Evolutionary conservation across 2,329 filamentous ascomycete genomes (phyloP).

Genomic region (Fusarium piperis): DNA sequence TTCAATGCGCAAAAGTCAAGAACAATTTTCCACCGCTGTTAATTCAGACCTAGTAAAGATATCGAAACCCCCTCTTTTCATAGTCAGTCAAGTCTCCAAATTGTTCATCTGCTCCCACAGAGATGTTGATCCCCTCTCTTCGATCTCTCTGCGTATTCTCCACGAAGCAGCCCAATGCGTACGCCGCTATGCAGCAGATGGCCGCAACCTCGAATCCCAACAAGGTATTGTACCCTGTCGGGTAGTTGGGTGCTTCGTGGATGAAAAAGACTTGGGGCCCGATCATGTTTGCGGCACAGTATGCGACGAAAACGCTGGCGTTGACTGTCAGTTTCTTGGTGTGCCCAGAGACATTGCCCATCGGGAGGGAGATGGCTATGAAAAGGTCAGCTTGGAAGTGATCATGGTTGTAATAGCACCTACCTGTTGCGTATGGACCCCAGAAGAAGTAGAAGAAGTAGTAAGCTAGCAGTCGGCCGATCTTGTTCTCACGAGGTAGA

Average conservation of each 20-base stretch:
- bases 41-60: background rate
- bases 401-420: background rate
- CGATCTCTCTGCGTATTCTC: background rate
- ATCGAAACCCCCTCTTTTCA: constrained; percentile 4
- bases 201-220: constrained; percentile 1
- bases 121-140: background rate
- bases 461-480: constrained; percentile 42
- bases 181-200: background rate
- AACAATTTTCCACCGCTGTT: background rate
- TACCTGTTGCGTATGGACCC: constrained; percentile 33
- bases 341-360: constrained; percentile 39
- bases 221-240: constrained; percentile 16
- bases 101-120: background rate
- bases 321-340: constrained; percentile 50
- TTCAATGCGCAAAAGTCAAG: background rate
- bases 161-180: background rate
- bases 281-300: constrained; percentile 57
- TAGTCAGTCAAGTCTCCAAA: constrained; percentile 2
- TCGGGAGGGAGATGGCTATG: constrained; percentile 29
- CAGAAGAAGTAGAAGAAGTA: constrained; percentile 43
- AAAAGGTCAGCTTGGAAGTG: background rate
- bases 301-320: constrained; percentile 55
- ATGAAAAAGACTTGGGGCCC: constrained; percentile 46
- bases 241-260: constrained; percentile 58
- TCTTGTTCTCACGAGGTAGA: constrained; percentile 52